phyloP scores from a whole-genome alignment of 176 grass and related monocot species.

The Bolboschoenus planiculmis region DNA sequence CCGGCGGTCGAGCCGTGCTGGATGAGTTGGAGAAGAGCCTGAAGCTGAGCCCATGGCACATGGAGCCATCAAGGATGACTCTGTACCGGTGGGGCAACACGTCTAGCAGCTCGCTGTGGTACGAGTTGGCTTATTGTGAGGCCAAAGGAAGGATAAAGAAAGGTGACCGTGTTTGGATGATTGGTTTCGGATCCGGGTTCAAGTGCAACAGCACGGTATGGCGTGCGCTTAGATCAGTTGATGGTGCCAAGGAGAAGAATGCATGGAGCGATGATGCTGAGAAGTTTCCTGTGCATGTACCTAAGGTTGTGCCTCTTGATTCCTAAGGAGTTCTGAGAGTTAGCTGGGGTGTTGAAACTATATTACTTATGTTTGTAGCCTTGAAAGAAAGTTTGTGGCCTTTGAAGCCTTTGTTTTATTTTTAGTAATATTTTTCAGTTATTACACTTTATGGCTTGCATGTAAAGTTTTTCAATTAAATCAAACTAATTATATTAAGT shows the following conservation, averaged over 20 bases:
- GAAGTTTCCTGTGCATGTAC: slow-evolving; percentile 49
- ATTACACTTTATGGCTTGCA: background rate
- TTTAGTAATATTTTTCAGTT: background rate
- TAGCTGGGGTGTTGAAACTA: background rate
- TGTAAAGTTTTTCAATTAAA: slow-evolving; percentile 13
- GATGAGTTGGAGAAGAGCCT: slow-evolving; percentile 84
- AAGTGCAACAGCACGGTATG: slow-evolving; percentile 86
- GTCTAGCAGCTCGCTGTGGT: slow-evolving; percentile 92
- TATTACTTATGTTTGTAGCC: background rate
- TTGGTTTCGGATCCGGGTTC: slow-evolving; percentile 73
- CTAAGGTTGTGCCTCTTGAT: slow-evolving; percentile 48
- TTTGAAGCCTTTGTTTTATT: background rate
- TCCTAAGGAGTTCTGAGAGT: background rate
- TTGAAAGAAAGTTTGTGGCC: background rate
- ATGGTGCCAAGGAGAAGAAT: slow-evolving; percentile 41
- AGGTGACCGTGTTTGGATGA: slow-evolving; percentile 69
- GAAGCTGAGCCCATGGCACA: slow-evolving; percentile 62
- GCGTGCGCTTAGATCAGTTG: slow-evolving; percentile 46
- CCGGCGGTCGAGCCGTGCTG: slow-evolving; percentile 67
- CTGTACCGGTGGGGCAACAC: slow-evolving; percentile 93
- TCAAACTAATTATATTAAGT: background rate
- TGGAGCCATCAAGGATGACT: slow-evolving; percentile 90
- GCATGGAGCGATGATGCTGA: slow-evolving; percentile 58
- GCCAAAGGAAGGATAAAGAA: slow-evolving; percentile 50
- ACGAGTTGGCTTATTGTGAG: slow-evolving; percentile 86